Evolutionary conservation across 1,139 yeast species (phyloP).

Genomic region (Pichia inconspicua): DNA sequence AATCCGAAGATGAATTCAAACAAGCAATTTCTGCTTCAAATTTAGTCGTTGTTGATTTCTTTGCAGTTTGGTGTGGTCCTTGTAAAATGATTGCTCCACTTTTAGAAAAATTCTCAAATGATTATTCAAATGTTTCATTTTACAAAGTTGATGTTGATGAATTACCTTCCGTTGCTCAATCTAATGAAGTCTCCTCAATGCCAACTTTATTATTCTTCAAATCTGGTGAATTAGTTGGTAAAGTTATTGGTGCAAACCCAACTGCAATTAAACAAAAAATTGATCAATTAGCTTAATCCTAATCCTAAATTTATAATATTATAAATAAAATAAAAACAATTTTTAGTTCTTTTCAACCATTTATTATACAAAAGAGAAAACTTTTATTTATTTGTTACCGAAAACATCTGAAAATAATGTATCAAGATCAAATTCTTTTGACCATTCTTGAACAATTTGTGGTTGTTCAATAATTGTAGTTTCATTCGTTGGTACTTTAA

Average conservation of each 20-base stretch:
- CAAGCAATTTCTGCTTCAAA: slow-evolving; percentile 47
- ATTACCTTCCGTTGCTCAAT: slow-evolving; percentile 63
- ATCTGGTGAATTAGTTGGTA: slow-evolving; percentile 62
- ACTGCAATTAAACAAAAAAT: slow-evolving; percentile 68
- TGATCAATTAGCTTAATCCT: slow-evolving; percentile 25
- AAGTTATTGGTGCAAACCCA: slow-evolving; percentile 84
- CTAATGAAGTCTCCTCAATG: slow-evolving; percentile 75
- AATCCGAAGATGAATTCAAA: slow-evolving; percentile 52
- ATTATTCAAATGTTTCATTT: slow-evolving; percentile 56
- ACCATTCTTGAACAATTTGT: slow-evolving; percentile 82
- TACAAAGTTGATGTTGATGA: slow-evolving; percentile 83
- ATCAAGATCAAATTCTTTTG: slow-evolving; percentile 88
- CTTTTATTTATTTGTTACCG: slow-evolving; percentile 12
- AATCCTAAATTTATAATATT: no score
- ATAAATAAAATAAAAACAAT: no score
- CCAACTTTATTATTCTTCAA: slow-evolving; percentile 81
- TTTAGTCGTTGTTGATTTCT: slow-evolving; percentile 83
- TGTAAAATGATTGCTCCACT: slow-evolving; percentile 93
- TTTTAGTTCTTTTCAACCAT: not conserved
- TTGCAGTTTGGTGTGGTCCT: slow-evolving; percentile 97
- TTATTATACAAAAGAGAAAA: not conserved
- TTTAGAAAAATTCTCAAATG: slow-evolving; percentile 63
- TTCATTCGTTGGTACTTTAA: slow-evolving; percentile 22
- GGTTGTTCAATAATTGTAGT: slow-evolving; percentile 55
- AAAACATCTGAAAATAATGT: slow-evolving; percentile 48